phyloP scores from a whole-genome alignment of 495 filamentous ascomycete genomes.

The Melanomma pulvis-pyrius region DNA sequence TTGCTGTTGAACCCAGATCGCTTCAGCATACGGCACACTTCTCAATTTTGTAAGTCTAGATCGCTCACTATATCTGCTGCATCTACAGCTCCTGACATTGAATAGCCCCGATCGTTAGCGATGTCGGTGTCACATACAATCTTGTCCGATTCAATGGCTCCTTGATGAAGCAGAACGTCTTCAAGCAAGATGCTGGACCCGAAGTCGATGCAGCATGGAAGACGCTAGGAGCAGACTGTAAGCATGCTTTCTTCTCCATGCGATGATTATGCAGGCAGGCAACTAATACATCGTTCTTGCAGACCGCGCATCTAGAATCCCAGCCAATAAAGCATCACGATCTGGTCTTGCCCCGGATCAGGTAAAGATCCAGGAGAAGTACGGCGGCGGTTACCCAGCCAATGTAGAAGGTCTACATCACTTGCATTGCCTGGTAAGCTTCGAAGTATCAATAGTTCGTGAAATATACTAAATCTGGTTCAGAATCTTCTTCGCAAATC shows the following conservation, averaged over 20 bases:
- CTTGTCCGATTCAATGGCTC: slow-evolving; percentile 54
- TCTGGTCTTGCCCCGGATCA: slow-evolving; percentile 52
- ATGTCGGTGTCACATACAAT: slow-evolving; percentile 44
- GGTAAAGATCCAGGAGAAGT: slow-evolving; percentile 56
- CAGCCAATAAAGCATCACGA: slow-evolving; percentile 1
- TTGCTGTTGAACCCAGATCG: slow-evolving; percentile 5
- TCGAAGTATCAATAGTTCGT: background rate
- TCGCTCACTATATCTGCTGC: background rate
- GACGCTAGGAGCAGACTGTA: slow-evolving; percentile 57
- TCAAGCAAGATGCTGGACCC: slow-evolving; percentile 54
- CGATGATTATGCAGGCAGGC: background rate
- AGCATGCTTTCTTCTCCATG: background rate
- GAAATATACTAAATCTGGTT: background rate
- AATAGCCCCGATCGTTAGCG: slow-evolving; percentile 46
- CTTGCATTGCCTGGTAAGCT: slow-evolving; percentile 57
- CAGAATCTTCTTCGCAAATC: slow-evolving; percentile 58
- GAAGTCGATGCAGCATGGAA: slow-evolving; percentile 64
- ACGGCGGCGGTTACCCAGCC: slow-evolving; percentile 59
- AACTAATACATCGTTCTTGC: background rate
- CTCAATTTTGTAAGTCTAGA: slow-evolving; percentile 26
- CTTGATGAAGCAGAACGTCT: slow-evolving; percentile 57
- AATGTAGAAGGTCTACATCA: slow-evolving; percentile 63
- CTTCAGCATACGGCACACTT: slow-evolving; percentile 31
- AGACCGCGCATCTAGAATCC: slow-evolving; percentile 14
- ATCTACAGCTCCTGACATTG: background rate